A percentile compares a stretch with the other conserved stretches of the same genome.
phyloP scores from a whole-genome alignment of 73 alveolate species.

The Uronychia binucleata region DNA sequence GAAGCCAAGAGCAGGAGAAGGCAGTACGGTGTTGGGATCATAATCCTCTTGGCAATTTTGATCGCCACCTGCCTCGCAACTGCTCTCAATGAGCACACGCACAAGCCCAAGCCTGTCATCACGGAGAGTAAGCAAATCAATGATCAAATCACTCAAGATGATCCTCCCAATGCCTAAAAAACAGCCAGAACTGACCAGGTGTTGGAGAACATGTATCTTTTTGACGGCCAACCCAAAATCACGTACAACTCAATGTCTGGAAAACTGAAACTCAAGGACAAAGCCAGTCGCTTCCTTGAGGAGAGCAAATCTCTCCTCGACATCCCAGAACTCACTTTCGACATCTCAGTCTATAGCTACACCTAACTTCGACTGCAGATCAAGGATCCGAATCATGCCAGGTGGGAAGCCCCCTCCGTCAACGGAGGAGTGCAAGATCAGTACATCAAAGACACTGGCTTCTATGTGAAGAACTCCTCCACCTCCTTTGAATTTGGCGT shows the following conservation, averaged over 20 bases:
- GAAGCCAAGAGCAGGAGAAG: too few species aligned
- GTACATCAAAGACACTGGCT: constrained; percentile 24
- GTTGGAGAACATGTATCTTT: too few species aligned
- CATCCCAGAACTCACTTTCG: background rate
- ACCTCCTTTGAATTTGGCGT: background rate
- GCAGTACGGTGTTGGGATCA: too few species aligned
- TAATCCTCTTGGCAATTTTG: too few species aligned
- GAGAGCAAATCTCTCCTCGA: background rate
- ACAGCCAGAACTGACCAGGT: too few species aligned
- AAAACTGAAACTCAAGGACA: background rate
- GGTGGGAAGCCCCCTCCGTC: constrained; percentile 32
- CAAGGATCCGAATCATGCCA: background rate
- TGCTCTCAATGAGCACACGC: too few species aligned
- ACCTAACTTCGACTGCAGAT: background rate
- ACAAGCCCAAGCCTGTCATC: too few species aligned
- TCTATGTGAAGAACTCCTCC: background rate
- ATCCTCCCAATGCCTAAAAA: too few species aligned
- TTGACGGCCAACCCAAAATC: background rate
- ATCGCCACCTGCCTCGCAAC: too few species aligned
- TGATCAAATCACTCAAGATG: too few species aligned
- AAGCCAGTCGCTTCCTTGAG: too few species aligned
- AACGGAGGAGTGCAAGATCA: constrained; percentile 12
- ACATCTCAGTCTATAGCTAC: background rate
- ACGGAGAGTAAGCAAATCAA: too few species aligned
- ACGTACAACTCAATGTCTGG: background rate